phyloP scores from a whole-genome alignment of 202 grass and related monocot species.

The Dendrocalamus latiflorus region DNA sequence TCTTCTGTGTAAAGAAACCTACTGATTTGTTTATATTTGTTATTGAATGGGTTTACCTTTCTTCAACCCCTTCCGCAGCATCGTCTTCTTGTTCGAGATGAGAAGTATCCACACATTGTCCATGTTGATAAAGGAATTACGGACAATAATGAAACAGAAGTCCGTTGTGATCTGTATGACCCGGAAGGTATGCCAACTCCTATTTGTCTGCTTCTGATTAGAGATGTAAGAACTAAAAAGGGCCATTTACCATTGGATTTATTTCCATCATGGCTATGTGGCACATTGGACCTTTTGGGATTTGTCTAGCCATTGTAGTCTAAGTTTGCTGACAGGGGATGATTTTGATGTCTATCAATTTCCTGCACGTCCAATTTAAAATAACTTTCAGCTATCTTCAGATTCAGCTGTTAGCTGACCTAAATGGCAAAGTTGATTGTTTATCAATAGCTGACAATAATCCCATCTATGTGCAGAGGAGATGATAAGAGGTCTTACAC shows the following conservation, averaged over 20 bases:
- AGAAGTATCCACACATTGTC: constrained; percentile 96
- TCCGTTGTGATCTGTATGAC: constrained; percentile 38
- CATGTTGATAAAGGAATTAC: constrained; percentile 73
- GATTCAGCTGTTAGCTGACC: constrained; percentile 1
- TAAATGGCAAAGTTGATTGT: neutral
- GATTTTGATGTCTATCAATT: neutral
- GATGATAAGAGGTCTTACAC: constrained; percentile 89
- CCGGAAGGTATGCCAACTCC: constrained; percentile 68
- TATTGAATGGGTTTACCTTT: constrained; percentile 21
- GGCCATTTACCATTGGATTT: neutral
- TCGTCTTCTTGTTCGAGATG: constrained; percentile 74
- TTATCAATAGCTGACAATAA: constrained; percentile 29
- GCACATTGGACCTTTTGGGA: neutral
- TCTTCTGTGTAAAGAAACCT: too few relatives aligned
- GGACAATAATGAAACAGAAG: constrained; percentile 39
- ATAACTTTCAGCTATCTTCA: neutral
- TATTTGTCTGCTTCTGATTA: neutral
- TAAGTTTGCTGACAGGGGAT: neutral
- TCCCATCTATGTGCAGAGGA: constrained; percentile 51
- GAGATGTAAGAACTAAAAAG: neutral
- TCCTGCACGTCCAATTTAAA: constrained; percentile 6
- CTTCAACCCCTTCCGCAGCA: constrained; percentile 21
- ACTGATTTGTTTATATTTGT: neutral
- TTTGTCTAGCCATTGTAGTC: neutral
- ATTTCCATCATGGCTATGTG: neutral